phyloP scores from a whole-genome alignment of 805 yeast genomes.

The Dipodascus geniculatus region DNA sequence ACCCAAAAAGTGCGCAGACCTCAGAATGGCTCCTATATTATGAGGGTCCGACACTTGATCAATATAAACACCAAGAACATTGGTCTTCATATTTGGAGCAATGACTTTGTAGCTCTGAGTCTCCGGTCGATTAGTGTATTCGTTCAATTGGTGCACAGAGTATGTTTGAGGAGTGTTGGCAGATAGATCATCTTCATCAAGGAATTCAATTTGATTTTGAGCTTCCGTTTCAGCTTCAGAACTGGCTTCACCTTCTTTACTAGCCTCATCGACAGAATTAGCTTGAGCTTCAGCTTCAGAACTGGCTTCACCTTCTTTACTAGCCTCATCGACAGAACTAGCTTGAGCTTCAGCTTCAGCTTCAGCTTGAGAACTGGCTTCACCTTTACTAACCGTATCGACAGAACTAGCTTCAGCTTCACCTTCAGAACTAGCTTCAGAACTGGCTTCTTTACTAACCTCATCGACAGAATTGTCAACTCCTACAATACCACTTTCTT shows the following conservation, averaged over 20 bases:
- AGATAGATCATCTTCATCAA: neutral
- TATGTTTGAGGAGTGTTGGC: neutral
- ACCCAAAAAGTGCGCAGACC: conserved; percentile 75
- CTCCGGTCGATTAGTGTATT: neutral
- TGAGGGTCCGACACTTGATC: conserved; percentile 83
- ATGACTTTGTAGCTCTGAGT: neutral
- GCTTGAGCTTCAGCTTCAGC: neutral
- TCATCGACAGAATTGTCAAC: too few relatives aligned
- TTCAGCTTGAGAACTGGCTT: neutral
- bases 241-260: neutral
- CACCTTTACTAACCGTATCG: neutral
- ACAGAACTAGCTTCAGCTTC: conserved; percentile 10
- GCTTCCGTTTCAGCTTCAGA: neutral
- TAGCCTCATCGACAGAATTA: too few relatives aligned
- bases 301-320: neutral
- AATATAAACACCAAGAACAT: conserved; percentile 61
- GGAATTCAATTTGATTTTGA: neutral
- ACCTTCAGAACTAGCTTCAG: conserved; percentile 1
- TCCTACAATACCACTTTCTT: too few relatives aligned
- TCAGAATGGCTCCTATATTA: conserved; percentile 70
- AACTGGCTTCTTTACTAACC: neutral
- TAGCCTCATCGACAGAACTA: too few relatives aligned
- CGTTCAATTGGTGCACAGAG: neutral
- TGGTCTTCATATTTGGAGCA: conserved; percentile 3
- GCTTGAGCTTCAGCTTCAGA: neutral